A percentile compares a stretch with the other conserved stretches of the same genome.
These are phyloP conservation scores for Auriscalpium orientale DNA, from an alignment of 768 basidiomycete genomes.

Conservation along the genomic window DNA sequence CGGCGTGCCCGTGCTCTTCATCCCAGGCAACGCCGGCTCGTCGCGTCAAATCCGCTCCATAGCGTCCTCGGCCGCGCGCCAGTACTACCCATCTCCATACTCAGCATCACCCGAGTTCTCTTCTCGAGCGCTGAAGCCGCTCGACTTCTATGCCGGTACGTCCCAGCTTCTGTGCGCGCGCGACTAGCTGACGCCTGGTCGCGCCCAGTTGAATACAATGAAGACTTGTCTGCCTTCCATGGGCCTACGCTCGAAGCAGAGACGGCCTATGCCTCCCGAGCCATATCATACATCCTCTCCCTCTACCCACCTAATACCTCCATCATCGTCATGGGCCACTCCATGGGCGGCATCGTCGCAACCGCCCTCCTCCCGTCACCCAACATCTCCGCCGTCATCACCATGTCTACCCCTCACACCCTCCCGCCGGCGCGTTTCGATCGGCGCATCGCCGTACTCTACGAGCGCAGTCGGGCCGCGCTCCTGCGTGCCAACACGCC, in stretches of 20 bases:
- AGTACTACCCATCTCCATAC: slow-evolving; percentile 63
- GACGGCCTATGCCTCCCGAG: slow-evolving; percentile 61
- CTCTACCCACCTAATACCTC: slow-evolving; percentile 56
- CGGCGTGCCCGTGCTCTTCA: slow-evolving; percentile 87
- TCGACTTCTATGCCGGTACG: slow-evolving; percentile 87
- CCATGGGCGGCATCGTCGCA: slow-evolving; percentile 95
- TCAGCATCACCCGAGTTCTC: slow-evolving; percentile 46
- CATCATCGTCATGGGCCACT: slow-evolving; percentile 84
- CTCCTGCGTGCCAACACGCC: slow-evolving; percentile 46
- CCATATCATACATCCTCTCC: slow-evolving; percentile 73
- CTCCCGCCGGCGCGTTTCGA: slow-evolving; percentile 89
- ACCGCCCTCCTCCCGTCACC: slow-evolving; percentile 64
- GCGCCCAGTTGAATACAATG: slow-evolving; percentile 83
- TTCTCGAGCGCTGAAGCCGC: slow-evolving; percentile 37
- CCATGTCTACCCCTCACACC: slow-evolving; percentile 93
- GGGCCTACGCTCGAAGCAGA: slow-evolving; percentile 82
- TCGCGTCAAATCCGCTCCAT: slow-evolving; percentile 92
- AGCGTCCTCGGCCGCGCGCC: slow-evolving; percentile 82
- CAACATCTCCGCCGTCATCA: slow-evolving; percentile 72
- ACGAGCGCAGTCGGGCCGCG: slow-evolving; percentile 34
- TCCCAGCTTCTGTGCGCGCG: background rate
- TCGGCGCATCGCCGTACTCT: slow-evolving; percentile 68
- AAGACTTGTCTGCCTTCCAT: slow-evolving; percentile 94
- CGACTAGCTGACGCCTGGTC: too few species aligned
- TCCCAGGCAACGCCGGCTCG: slow-evolving; percentile 96